Base-by-base conservation (phyloP, 2,329 filamentous ascomycete genomes). In the Aschersonia sp. region DNA sequence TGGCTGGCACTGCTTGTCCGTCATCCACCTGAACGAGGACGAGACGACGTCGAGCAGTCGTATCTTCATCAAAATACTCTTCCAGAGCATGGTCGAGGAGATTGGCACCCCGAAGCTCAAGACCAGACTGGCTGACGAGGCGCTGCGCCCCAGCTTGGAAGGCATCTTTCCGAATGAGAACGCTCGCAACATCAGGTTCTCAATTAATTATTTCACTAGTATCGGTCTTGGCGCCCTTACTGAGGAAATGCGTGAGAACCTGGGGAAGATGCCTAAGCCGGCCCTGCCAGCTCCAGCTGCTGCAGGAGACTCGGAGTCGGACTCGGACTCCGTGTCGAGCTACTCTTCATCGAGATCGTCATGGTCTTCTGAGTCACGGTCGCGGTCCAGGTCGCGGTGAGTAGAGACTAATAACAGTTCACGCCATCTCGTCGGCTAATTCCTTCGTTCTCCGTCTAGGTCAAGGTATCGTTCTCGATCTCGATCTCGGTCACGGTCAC, bases 201-300 rank as follows among this genome's bases (percentile, higher is more conserved):
- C 89, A 46, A 95, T 98, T 80, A 98, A 98, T 68, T 98, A 96
- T 74, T 97, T 98, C 65, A 98, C 92, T 7, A 92, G 89, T 58
- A 94, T 98, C 58, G 89, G 89, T 50, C 94, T 98, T 85, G 92
- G 92, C 61, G 80, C 79, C 30, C 75, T 98, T 52, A 98, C 92
- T 2, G 92, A 98, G 61, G 85, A 89, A 55, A 94, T 96, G 88
- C 82, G 92, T 64, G 87, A 94, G 59, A 81, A 84, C 61, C 74
- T 98, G 49, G 85, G 89, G 62, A 95, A 89, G 59, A 79, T 94
- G 65, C 89, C 89, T 9, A 92, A 94, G 61, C 89, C 89, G 3
- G 75, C 84, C 1, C 69, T 85, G 30, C 85, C 85, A 5, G 80
- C 87, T 1, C 69, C 85, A 1, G 72, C 78, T 29, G 70, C 71